Conservation (phyloP, 2,329 filamentous ascomycete genomes). For the Xylariaceae sp. region DNA sequence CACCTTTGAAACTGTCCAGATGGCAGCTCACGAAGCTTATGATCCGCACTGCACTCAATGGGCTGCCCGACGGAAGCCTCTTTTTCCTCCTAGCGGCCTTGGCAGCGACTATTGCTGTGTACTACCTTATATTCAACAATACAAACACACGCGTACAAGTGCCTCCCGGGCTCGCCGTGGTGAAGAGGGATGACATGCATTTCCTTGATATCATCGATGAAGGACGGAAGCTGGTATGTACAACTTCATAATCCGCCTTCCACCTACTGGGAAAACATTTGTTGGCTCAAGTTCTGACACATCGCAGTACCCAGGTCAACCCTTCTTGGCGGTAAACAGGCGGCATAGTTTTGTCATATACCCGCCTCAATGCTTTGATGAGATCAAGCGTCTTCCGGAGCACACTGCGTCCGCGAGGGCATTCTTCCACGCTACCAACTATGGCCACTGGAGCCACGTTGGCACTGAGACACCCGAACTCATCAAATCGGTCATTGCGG, state of each 20-base stretch:
- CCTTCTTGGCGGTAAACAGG: conserved; percentile 8
- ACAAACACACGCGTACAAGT: not conserved
- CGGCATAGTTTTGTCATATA: not conserved
- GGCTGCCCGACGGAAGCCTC: not conserved
- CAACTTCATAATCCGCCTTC: not conserved
- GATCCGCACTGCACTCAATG: not conserved
- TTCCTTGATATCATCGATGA: conserved; percentile 11
- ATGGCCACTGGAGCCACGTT: not conserved
- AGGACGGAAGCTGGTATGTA: conserved; percentile 6
- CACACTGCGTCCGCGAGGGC: conserved; percentile 6
- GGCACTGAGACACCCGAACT: not conserved
- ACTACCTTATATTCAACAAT: too few species aligned
- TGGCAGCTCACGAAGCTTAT: conserved; percentile 16
- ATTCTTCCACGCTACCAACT: conserved; percentile 6
- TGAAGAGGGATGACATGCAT: conserved; percentile 5
- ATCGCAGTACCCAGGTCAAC: conserved; percentile 7
- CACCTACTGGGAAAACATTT: not conserved
- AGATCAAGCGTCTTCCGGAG: conserved; percentile 15
- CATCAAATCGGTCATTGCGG: not conserved
- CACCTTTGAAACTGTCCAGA: conserved; percentile 14
- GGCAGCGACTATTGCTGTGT: too few species aligned
- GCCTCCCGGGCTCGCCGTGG: not conserved
- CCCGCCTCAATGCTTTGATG: conserved; percentile 10
- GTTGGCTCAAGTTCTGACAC: not conserved
- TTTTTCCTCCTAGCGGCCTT: not conserved